These are phyloP conservation scores for Neofusicoccum cordaticola DNA, from an alignment of 2,329 filamentous ascomycete species.

Conservation along the genomic window DNA sequence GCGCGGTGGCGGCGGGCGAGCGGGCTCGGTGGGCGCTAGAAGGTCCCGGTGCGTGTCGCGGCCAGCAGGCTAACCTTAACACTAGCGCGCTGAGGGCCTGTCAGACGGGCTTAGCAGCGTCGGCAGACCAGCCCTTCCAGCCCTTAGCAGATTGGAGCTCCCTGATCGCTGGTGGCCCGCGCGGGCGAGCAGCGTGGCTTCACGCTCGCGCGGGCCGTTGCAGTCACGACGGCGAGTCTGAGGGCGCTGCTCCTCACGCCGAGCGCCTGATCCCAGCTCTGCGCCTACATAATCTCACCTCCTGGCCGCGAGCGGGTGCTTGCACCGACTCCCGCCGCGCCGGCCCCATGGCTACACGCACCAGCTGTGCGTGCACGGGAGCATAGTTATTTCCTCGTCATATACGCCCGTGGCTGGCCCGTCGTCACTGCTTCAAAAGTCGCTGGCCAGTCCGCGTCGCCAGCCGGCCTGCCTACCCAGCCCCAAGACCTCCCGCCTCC, in stretches of 20 bases:
- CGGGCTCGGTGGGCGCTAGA: not conserved
- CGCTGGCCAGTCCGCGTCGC: not conserved
- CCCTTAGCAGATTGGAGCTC: conserved; percentile 8
- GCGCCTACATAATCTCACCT: conserved; percentile 23
- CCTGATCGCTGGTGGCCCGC: conserved; percentile 7
- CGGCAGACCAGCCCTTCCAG: not conserved
- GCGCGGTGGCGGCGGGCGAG: not conserved
- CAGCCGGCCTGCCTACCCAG: not conserved
- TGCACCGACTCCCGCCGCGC: conserved; percentile 26
- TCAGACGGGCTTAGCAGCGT: conserved; percentile 12
- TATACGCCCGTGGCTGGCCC: conserved; percentile 19
- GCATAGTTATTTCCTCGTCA: conserved; percentile 21
- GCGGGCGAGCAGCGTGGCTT: conserved; percentile 5
- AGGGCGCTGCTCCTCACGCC: conserved; percentile 23
- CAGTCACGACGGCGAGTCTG: conserved; percentile 30
- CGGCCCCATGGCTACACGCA: conserved; percentile 22
- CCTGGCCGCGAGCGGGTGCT: conserved; percentile 33
- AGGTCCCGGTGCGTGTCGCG: not conserved
- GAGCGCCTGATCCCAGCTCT: conserved; percentile 26
- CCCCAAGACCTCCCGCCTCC: not conserved
- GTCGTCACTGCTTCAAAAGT: conserved; percentile 16
- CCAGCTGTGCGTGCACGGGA: conserved; percentile 24
- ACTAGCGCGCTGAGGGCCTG: conserved; percentile 8
- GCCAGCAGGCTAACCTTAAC: conserved; percentile 7
- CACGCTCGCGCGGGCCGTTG: conserved; percentile 37